Conservation (phyloP, 1,139 yeast species). For the Magnusiomyces magnusii region DNA sequence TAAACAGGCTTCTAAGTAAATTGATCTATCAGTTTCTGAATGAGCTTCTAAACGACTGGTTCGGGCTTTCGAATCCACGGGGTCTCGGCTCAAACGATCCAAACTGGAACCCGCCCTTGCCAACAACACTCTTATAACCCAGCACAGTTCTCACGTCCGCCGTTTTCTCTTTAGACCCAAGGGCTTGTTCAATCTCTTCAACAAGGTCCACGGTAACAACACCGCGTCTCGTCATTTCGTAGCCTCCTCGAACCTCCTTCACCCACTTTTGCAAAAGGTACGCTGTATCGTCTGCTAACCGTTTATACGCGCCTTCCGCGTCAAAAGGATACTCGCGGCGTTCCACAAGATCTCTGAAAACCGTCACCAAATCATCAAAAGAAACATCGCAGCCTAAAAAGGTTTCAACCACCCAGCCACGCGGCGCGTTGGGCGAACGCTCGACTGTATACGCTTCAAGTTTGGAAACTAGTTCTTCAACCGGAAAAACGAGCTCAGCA, state of each 20-base stretch:
- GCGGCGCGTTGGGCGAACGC: slow-evolving; percentile 36
- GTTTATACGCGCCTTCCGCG: slow-evolving; percentile 21
- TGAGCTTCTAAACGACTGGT: too few relatives aligned
- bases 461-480: slow-evolving; percentile 60
- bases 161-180: neutral
- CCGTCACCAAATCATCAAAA: slow-evolving; percentile 60
- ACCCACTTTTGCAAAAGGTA: slow-evolving; percentile 26
- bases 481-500: slow-evolving; percentile 74
- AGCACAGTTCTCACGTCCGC: neutral
- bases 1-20: too few relatives aligned
- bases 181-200: neutral
- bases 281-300: slow-evolving; percentile 26
- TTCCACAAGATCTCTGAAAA: slow-evolving; percentile 61
- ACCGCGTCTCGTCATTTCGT: neutral
- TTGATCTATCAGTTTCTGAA: too few relatives aligned
- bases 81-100: too few relatives aligned
- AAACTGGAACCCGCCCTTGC: too few relatives aligned
- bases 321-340: slow-evolving; percentile 34
- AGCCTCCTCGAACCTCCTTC: slow-evolving; percentile 2
- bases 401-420: slow-evolving; percentile 57
- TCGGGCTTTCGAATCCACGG: too few relatives aligned
- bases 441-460: slow-evolving; percentile 35
- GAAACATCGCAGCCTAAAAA: slow-evolving; percentile 71
- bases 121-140: neutral
- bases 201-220: neutral